phyloP scores from a whole-genome alignment of 495 filamentous ascomycete species.

The Sabuloglossum arenarium region DNA sequence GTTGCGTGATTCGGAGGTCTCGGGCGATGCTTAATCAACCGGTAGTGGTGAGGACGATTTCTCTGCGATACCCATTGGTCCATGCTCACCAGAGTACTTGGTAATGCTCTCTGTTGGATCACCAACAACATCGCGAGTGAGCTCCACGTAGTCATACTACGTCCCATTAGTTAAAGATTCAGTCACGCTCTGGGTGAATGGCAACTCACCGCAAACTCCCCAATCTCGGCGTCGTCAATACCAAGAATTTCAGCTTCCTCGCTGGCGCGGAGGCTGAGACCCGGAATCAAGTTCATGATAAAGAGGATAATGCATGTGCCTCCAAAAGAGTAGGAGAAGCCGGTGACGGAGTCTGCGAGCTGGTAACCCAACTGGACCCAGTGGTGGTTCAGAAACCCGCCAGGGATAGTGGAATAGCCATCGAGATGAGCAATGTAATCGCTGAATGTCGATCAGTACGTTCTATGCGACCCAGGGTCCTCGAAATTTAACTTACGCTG shows the following conservation, averaged over 20 bases:
- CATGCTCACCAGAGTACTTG: constrained; percentile 6
- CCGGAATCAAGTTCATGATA: constrained; percentile 70
- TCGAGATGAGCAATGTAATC: constrained; percentile 86
- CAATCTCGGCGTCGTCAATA: constrained; percentile 89
- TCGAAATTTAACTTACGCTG: constrained; percentile 35
- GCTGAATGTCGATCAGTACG: constrained; percentile 17
- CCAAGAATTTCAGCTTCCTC: constrained; percentile 81
- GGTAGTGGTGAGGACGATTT: background rate
- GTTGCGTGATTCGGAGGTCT: background rate
- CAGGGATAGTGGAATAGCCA: constrained; percentile 43
- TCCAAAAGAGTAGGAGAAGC: constrained; percentile 69
- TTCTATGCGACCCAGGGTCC: background rate
- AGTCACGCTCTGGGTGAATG: background rate
- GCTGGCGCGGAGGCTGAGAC: constrained; percentile 53
- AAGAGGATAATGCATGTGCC: constrained; percentile 76
- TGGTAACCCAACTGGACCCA: constrained; percentile 82
- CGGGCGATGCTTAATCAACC: background rate
- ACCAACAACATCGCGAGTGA: constrained; percentile 64
- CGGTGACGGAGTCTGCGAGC: constrained; percentile 66
- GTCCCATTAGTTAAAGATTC: constrained; percentile 6
- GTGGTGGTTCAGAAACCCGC: constrained; percentile 81
- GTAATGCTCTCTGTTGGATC: constrained; percentile 11
- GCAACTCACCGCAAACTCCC: constrained; percentile 65
- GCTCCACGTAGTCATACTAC: constrained; percentile 86
- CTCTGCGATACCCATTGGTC: background rate